phyloP scores from a whole-genome alignment of 2,329 filamentous ascomycete genomes.

The Pseudopithomyces maydicus region DNA sequence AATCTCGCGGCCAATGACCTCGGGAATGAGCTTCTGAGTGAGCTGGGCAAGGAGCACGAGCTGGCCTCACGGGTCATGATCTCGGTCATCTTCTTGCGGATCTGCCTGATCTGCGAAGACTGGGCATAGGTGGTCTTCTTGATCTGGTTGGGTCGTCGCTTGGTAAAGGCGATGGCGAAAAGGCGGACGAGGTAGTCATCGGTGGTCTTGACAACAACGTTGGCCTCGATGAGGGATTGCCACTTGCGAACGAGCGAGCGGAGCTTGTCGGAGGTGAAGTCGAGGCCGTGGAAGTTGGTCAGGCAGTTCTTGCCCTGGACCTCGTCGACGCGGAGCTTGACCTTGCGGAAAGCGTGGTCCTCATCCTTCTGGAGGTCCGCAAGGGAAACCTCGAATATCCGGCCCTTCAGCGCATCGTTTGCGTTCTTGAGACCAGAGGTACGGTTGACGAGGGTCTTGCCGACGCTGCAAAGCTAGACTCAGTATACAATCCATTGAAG shows the following conservation, averaged over 20 bases:
- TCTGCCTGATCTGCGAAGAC: conserved; percentile 95
- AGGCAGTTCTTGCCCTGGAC: conserved; percentile 99
- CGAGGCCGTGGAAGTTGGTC: conserved; percentile 99
- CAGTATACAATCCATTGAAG: conserved; percentile 28
- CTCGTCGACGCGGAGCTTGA: conserved; percentile 98
- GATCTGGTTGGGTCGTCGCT: conserved; percentile 98
- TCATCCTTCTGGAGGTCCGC: conserved; percentile 99
- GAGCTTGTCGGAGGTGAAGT: conserved; percentile 99
- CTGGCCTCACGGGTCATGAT: conserved; percentile 97
- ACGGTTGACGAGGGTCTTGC: conserved; percentile 99
- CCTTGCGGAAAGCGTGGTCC: conserved; percentile 99
- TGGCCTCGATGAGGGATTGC: conserved; percentile 99
- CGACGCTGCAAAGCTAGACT: conserved; percentile 70
- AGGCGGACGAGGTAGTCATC: conserved; percentile 99
- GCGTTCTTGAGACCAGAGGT: conserved; percentile 99
- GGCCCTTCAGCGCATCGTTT: conserved; percentile 98
- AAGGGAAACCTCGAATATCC: conserved; percentile 98
- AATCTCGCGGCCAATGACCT: conserved; percentile 99
- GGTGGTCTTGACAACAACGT: conserved; percentile 99
- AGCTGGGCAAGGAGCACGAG: conserved; percentile 95
- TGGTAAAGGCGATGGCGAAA: conserved; percentile 99
- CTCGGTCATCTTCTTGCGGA: conserved; percentile 99
- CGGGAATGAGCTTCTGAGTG: conserved; percentile 97
- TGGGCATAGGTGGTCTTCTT: conserved; percentile 99
- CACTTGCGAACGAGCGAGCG: conserved; percentile 99